phyloP scores from a whole-genome alignment of 1,139 yeast genomes.

The Protomyces macrosporus region DNA sequence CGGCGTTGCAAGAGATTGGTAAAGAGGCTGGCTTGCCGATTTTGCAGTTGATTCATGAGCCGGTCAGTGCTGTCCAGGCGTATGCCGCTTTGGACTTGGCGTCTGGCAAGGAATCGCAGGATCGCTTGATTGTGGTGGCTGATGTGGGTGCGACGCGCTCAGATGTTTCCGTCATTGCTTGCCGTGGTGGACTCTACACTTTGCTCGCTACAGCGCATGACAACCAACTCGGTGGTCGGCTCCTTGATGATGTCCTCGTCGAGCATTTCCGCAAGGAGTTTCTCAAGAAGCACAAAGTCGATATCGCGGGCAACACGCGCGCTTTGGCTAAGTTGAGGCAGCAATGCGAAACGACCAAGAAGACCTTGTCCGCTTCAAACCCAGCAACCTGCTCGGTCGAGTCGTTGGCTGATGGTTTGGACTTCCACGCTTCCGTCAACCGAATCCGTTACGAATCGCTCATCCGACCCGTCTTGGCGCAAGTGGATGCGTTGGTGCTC shows the following conservation, averaged over 20 bases:
- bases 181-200: slow-evolving; percentile 90
- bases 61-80: slow-evolving; percentile 85
- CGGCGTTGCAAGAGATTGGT: slow-evolving; percentile 58
- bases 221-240: slow-evolving; percentile 78
- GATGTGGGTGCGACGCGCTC: slow-evolving; percentile 97
- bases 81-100: slow-evolving; percentile 38
- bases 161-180: slow-evolving; percentile 90
- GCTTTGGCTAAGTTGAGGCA: slow-evolving; percentile 83
- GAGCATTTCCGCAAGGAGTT: slow-evolving; percentile 90
- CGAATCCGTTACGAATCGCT: slow-evolving; percentile 90
- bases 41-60: slow-evolving; percentile 85
- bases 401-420: slow-evolving; percentile 87
- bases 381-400: slow-evolving; percentile 90
- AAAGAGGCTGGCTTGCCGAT: slow-evolving; percentile 70
- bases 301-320: slow-evolving; percentile 69
- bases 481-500: slow-evolving; percentile 73
- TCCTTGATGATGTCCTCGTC: slow-evolving; percentile 71
- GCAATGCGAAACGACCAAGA: slow-evolving; percentile 80
- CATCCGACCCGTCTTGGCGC: slow-evolving; percentile 69
- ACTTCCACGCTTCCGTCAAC: slow-evolving; percentile 87
- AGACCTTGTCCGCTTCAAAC: slow-evolving; percentile 85
- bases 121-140: slow-evolving; percentile 83
- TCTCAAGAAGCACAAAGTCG: slow-evolving; percentile 75
- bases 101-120: slow-evolving; percentile 52
- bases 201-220: slow-evolving; percentile 82